Evolutionary conservation across 192 early-diverging fungal species (phyloP), one percentile per base, ranked within the genome.

Genomic region (Podila clonocystis): DNA sequence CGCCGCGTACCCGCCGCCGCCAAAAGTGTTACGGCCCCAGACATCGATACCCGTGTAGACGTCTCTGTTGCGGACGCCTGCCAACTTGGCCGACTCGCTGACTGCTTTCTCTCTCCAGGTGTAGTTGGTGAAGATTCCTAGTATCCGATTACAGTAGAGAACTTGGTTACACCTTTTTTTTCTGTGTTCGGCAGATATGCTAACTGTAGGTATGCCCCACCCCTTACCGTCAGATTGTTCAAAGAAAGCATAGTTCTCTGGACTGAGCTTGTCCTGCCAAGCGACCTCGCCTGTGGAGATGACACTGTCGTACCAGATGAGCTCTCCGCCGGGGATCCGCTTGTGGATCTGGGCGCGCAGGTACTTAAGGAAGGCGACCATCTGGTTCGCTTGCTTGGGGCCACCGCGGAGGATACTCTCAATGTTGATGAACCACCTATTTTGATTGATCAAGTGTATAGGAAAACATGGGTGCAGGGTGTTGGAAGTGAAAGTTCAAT

Each of bases 251-350:
- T 82, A 72, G 65, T 93, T 93, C 49, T 73, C 49, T 8, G 61
- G 59, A 63, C 72, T 88, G 31, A 91, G 58, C 3, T 82, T 79
- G 69, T 93, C 85, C 74, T 93, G 91, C 90, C 88, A 93, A 1
- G 73, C 34, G 20, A 91, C 36, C 19, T 82, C 67, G 19, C 74
- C 74, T 5, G 74, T 76, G n/a, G 73, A 58, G 9, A 85, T 90
- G 50, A 92, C 75, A 9, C 88, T 89, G 60, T 92, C 91, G 36
- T 92, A 92, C 90, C 91, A 91, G 19, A 91, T 62, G 11, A 91
- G 59, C 62, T 82, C 63, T 4, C 86, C 87, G 7, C 84, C 83
- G 2, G 88, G 86, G 33, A 91, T 84, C 30, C 67, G 57, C 9
- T 48, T 48, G 68, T 91, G 88, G 57, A 93, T 75, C 60, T 75